Evolutionary conservation across 306 rosid species (phyloP), one percentile per base, ranked within the genome.

Genomic region (Prunus padus): DNA sequence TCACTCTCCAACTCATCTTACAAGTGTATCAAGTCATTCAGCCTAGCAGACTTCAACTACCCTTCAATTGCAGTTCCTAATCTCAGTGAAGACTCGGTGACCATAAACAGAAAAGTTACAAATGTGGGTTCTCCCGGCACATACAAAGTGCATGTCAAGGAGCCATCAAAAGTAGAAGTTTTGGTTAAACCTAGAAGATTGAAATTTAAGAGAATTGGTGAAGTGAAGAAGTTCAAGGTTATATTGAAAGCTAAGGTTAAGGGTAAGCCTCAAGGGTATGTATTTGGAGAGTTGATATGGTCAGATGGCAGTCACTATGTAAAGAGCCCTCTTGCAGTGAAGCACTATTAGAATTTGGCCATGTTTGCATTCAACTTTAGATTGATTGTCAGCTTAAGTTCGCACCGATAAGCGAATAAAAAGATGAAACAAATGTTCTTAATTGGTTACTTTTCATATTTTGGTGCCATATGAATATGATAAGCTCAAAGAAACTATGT

Each of bases 91-190:
- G 9, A 60, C 8, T 15, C 83, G 0, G 33, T 73, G 10, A 82
- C 72, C 6, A 64, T 86, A 71, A 76, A 85, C 19, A 84, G 92
- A 65, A 86, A 68, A 16, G 73, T 87, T 44, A 89, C 84, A 18
- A 91, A 89, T 37, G 97, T 89, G 12, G 92, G 92, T 1, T 8
- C 78, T 4, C 84, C 88, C 13, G 73, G 88, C 52, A 76, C 40
- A 0, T 91, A 91, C 51, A 60, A 10, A n/a, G 92, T 68, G 14
- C 14, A 0, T 3, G 81, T 88, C 11, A 37, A 45, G 69, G 75
- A 80, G 30, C 90, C 91, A 8, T 42, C 22, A 0, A 80, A 73
- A 15, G 78, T 87, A 70, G 4, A 4, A 11, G 79, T 91, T 40
- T 44, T 64, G 2, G 79, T 87, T 47, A 20, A 79, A 66, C 96